Conservation (phyloP, 495 filamentous ascomycete genomes). For the Neurospora tetraspora region DNA sequence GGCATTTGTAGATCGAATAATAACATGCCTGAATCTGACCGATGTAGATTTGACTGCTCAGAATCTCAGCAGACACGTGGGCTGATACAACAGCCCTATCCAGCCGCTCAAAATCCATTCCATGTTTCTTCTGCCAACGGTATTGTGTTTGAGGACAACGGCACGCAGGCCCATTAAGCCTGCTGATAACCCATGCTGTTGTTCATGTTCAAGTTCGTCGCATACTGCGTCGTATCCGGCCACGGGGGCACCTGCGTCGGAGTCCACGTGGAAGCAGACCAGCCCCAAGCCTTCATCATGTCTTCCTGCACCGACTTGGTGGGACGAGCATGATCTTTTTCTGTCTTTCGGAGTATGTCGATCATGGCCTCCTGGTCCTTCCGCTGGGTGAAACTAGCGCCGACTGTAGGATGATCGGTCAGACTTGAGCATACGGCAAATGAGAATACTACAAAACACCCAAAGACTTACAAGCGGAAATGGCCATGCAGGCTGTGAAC, state of each 20-base stretch:
- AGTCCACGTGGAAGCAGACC: conserved; percentile 10
- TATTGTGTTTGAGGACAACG: not conserved
- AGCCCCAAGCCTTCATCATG: conserved; percentile 32
- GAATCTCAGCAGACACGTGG: not conserved
- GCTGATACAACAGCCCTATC: not conserved
- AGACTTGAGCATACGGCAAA: conserved; percentile 20
- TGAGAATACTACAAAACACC: conserved; percentile 12
- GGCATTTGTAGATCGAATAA: not conserved
- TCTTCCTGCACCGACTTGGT: conserved; percentile 31
- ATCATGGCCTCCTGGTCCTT: conserved; percentile 35
- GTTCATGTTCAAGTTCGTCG: not conserved
- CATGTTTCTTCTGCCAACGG: not conserved
- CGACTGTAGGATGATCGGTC: conserved; percentile 4
- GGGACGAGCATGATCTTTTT: conserved; percentile 35
- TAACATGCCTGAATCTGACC: not conserved
- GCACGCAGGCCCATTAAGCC: not conserved
- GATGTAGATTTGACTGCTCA: not conserved
- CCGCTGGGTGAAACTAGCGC: conserved; percentile 2
- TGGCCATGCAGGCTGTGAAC: conserved; percentile 46
- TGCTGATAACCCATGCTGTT: not conserved
- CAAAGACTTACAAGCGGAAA: conserved; percentile 36
- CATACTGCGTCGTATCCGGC: conserved; percentile 4
- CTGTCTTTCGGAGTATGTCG: conserved; percentile 31
- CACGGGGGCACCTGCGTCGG: not conserved
- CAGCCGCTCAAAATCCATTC: not conserved